A percentile compares a stretch with the other conserved stretches of the same genome.
Evolutionary conservation across 768 basidiomycete species (phyloP).

Genomic region (Mycena maculata): DNA sequence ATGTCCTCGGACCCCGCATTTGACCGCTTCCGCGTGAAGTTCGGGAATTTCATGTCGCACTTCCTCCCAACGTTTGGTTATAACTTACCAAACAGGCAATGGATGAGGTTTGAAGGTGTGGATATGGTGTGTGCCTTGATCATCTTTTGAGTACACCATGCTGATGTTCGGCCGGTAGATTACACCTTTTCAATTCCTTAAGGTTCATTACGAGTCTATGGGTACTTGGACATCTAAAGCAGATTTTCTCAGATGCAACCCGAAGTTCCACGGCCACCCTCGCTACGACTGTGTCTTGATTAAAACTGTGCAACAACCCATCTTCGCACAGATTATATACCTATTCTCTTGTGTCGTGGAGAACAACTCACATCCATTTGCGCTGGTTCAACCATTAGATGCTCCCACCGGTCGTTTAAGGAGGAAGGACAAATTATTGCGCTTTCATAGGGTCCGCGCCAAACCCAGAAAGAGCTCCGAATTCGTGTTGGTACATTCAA

Average conservation of each 20-base stretch:
- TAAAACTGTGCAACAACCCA: not conserved
- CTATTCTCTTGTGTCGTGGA: not conserved
- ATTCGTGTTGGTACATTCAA: not conserved
- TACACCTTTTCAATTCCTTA: not conserved
- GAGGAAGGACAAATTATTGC: not conserved
- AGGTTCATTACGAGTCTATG: not conserved
- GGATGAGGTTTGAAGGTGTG: not conserved
- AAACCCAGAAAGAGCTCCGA: not conserved
- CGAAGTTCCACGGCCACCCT: conserved; percentile 39
- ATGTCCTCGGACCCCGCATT: not conserved
- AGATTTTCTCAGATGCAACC: conserved; percentile 46
- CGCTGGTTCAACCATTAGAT: not conserved
- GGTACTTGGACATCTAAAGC: conserved; percentile 41
- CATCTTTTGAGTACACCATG: too few relatives aligned
- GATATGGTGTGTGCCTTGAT: not conserved
- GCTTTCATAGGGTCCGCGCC: not conserved
- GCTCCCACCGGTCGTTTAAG: not conserved
- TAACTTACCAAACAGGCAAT: not conserved
- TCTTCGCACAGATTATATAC: not conserved
- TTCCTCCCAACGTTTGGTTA: not conserved
- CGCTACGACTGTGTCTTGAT: conserved; percentile 28
- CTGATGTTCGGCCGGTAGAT: not conserved
- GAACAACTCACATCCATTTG: not conserved
- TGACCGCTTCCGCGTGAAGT: not conserved
- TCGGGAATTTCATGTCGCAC: conserved; percentile 1